phyloP scores from a whole-genome alignment of 106 monocot genomes.

The Allium cepa region DNA sequence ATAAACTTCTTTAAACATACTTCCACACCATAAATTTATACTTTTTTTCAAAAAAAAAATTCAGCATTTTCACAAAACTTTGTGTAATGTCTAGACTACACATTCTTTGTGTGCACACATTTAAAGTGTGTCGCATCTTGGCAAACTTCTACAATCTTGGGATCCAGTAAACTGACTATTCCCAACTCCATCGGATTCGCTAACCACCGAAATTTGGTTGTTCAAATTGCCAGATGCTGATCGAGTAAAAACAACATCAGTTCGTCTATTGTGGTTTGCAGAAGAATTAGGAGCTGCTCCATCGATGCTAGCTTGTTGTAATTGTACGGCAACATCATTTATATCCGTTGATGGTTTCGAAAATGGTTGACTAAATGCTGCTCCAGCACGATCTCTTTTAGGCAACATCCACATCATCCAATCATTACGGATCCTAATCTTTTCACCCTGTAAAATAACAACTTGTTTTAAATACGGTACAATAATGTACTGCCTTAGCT shows the following conservation, averaged over 20 bases:
- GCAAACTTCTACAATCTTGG: slow-evolving; percentile 18
- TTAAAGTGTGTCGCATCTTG: slow-evolving; percentile 27
- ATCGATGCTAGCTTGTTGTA: slow-evolving; percentile 26
- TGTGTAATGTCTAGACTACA: no score
- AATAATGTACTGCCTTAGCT: no score
- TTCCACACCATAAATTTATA: no score
- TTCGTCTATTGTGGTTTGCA: slow-evolving; percentile 1
- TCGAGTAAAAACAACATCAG: slow-evolving; percentile 23
- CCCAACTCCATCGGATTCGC: not conserved
- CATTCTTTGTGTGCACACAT: not conserved
- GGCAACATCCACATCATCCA: slow-evolving; percentile 51
- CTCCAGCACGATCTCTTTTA: not conserved
- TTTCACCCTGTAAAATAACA: slow-evolving; percentile 34
- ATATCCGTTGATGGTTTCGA: slow-evolving; percentile 2
- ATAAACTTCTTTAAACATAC: no score
- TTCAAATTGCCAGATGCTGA: slow-evolving; percentile 27
- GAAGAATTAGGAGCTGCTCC: slow-evolving; percentile 3
- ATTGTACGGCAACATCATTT: slow-evolving; percentile 11
- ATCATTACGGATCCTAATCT: slow-evolving; percentile 44
- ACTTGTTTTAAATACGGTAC: no score
- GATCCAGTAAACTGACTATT: slow-evolving; percentile 10
- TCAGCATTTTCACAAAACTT: no score
- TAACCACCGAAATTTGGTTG: slow-evolving; percentile 11
- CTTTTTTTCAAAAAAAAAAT: no score
- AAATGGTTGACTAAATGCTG: slow-evolving; percentile 3